These are phyloP conservation scores for Forsythia suspensa DNA, from an alignment of 257 asterid genomes.

Conservation along the genomic window DNA sequence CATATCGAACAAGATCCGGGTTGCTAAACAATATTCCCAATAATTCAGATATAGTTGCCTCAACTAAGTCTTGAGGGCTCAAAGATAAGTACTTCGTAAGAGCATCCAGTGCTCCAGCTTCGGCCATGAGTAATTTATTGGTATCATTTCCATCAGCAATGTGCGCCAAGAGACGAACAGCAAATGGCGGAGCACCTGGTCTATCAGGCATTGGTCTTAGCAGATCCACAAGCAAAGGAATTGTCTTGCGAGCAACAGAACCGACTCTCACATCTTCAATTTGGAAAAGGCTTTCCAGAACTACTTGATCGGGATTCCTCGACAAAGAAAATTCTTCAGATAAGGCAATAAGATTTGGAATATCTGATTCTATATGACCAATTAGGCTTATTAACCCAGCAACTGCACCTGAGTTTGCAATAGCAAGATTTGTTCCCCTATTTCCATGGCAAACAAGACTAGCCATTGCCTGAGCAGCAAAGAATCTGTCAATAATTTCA, in stretches of 20 bases:
- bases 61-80: constrained; percentile 82
- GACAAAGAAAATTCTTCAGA: constrained; percentile 72
- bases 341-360: constrained; percentile 61
- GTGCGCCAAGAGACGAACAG: constrained; percentile 66
- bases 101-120: constrained; percentile 82
- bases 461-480: constrained; percentile 88
- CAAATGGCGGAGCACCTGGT: constrained; percentile 79
- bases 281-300: constrained; percentile 60
- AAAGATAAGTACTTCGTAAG: constrained; percentile 74
- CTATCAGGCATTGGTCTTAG: constrained; percentile 82
- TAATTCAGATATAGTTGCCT: constrained; percentile 75
- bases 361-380: constrained; percentile 69
- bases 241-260: constrained; percentile 59
- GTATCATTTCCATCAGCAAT: constrained; percentile 76
- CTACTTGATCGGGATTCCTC: constrained; percentile 71
- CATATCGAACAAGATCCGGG: constrained; percentile 57
- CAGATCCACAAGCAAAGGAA: constrained; percentile 83
- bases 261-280: constrained; percentile 77
- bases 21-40: constrained; percentile 68
- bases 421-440: constrained; percentile 59
- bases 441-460: constrained; percentile 71
- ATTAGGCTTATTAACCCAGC: constrained; percentile 59
- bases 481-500: constrained; percentile 65
- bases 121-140: constrained; percentile 78
- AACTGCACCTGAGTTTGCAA: constrained; percentile 77